Percentiles rank a stretch among this genome's conserved stretches.
Conservation (phyloP, 306 rosid genomes). For the Dalbergia cochinchinensis region DNA sequence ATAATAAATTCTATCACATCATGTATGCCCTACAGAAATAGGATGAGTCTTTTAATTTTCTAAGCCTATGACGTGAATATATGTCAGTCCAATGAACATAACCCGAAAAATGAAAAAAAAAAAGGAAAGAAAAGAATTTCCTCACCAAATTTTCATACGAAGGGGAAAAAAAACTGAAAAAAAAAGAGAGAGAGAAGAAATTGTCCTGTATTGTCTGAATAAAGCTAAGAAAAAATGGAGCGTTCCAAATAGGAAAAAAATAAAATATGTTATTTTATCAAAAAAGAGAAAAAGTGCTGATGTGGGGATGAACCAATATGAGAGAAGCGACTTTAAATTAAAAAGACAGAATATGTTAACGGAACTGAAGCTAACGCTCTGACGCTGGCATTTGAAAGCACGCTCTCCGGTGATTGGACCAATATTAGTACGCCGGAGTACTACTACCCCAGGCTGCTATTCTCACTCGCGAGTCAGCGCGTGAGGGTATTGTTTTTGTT, state of each 20-base stretch:
- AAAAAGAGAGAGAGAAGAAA: background rate
- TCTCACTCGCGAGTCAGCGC: background rate
- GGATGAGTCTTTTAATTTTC: background rate
- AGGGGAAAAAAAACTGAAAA: background rate
- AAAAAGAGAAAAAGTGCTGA: background rate
- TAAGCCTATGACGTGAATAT: background rate
- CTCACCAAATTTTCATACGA: background rate
- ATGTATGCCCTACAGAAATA: background rate
- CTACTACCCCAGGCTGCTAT: background rate
- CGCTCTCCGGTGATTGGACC: slow-evolving; percentile 30
- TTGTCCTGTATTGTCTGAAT: slow-evolving; percentile 22
- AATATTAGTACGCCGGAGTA: background rate
- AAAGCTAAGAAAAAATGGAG: slow-evolving; percentile 17
- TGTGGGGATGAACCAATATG: slow-evolving; percentile 43
- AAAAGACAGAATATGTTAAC: background rate
- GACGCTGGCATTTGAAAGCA: fast-evolving
- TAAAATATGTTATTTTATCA: background rate
- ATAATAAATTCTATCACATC: background rate
- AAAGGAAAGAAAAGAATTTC: no score
- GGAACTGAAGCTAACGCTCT: background rate
- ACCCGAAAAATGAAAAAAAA: background rate
- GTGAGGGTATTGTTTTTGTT: background rate
- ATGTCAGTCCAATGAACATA: slow-evolving; percentile 37
- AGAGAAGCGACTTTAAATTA: slow-evolving; percentile 36
- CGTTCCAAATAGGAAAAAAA: background rate